Base-by-base conservation (phyloP, 2,329 filamentous ascomycete genomes). In the Nothopassalora personata region DNA sequence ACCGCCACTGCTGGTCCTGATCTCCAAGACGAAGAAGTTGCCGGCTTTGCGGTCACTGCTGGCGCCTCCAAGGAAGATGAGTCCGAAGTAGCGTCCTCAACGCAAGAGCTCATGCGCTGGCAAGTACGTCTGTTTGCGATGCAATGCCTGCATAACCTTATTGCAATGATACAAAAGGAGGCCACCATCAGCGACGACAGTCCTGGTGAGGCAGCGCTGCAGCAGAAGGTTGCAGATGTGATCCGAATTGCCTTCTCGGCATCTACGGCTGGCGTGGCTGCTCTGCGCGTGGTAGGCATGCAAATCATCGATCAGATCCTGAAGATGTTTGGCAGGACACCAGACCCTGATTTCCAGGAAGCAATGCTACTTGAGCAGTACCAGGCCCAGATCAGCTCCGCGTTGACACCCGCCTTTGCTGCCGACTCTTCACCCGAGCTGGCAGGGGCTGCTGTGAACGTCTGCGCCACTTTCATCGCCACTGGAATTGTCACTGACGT, bases 191-290 rank as follows among this genome's bases (percentile, higher is more conserved):
- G 91, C 60, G 89, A 90, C 34, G 88, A 91, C 39, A 91, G 91
- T 5, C 80, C 83, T 3, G 90, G 91, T 4, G 89, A 95, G 70
- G 75, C 83, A 49, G 90, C 88, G 4, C 77, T 99, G 28, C 92
- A 99, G 73, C 83, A 84, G 60, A 88, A 86, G 69, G 85, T 99
- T 57, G 92, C 90, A 3, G 94, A 99, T 72, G 90, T 99, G 27
- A 91, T 99, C 59, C 87, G 91, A 53, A 96, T 97, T 82, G 93
- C 94, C 0, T 99, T 99, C 74, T 97, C 94, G 10, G 94, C 94
- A 0, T 97, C 93, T 1, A 99, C 94, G 0, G 93, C 93, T 1
- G 90, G 89, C 65, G 92, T 99, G 0, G 83, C 96, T 27, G 89
- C 96, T 69, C 81, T 99, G 59, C 84, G 94, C 28, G 87, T 99